Percentiles rank a stretch among this genome's conserved stretches.
Conservation (phyloP, 371 early-diverging fungal genomes). For the Lichtheimia hyalospora region DNA sequence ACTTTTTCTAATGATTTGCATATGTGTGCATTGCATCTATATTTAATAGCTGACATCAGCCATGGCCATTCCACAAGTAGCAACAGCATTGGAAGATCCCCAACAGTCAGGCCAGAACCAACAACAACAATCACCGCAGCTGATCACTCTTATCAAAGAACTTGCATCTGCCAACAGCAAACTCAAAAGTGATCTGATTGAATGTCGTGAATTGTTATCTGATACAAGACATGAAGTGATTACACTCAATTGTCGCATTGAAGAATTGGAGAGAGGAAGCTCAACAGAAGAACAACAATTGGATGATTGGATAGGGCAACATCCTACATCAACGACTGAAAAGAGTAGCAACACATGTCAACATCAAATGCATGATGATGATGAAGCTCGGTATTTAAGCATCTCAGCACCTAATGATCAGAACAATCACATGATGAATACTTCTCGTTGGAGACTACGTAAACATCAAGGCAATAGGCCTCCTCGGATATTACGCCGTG, state of each 20-base stretch:
- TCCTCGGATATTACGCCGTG: no score
- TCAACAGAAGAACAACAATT: background rate
- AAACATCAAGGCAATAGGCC: no score
- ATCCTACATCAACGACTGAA: background rate
- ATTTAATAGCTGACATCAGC: constrained; percentile 22
- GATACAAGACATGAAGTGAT: constrained; percentile 32
- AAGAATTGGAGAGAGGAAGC: constrained; percentile 14
- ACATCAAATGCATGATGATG: background rate
- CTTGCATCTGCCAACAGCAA: constrained; percentile 45
- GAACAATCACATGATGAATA: no score
- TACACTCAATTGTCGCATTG: constrained; percentile 21
- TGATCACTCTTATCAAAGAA: constrained; percentile 41
- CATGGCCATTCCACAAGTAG: background rate
- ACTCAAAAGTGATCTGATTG: constrained; percentile 37
- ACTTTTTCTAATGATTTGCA: no score
- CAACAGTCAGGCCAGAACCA: background rate
- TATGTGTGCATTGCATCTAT: no score
- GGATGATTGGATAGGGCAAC: constrained; percentile 5
- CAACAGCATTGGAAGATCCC: background rate
- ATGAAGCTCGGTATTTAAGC: constrained; percentile 8
- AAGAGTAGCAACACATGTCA: background rate
- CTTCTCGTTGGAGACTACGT: no score
- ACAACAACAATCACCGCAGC: constrained; percentile 8
- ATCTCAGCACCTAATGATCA: constrained; percentile 16
- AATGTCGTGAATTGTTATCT: constrained; percentile 34